Base-by-base conservation (phyloP, 31 red algal species). In the Endocladia muricata region DNA sequence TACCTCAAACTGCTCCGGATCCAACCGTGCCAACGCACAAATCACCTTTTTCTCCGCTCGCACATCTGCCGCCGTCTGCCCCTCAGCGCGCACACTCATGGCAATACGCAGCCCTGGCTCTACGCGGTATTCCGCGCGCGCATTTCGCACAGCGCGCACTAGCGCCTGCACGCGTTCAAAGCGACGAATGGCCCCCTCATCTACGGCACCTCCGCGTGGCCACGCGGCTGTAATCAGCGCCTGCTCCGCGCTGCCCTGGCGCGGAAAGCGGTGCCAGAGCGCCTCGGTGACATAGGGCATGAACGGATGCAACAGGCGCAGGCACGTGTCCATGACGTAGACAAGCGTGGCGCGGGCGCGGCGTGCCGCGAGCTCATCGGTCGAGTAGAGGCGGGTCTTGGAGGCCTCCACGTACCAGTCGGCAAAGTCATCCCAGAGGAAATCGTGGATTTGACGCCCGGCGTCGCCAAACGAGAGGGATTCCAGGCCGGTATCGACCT, bases 351-450 rank as follows among this genome's bases (percentile, higher is more conserved):
- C 57, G 19, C 88, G 79, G 29, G 93, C 54, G 2, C 40, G 38
- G 15, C 66, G 74, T 4, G 68, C 68, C 15, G 77, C 75, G 2
- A 55, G 39, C 5, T 38, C 62, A 25, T 79, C 58, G 26, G 30
- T 63, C 21, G 48, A 72, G 75, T 85, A 85, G 26, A 94, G 52
- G 19, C 90, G 61, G 25, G 86, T 93, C 61, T 98, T 98, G 39
- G 91, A 74, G 17, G 79, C 78, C 77, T 98, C 95, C 33, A 98
- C 80, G 55, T 98, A 98, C 95, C 95, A 98, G 55, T 98, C 95
- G 1, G 95, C 95, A 78, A 94, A 98, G 33, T 98, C 91, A 81
- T 98, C 95, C 95, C 95, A 98, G 52, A 98, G 26, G 62, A 98
- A 98, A 15, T 98, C 85, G 49, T 94, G 77, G 30, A 98, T 76